These are phyloP conservation scores for Rhododendron mucronatum DNA, from an alignment of 148 eudicot genomes.

Conservation along the genomic window DNA sequence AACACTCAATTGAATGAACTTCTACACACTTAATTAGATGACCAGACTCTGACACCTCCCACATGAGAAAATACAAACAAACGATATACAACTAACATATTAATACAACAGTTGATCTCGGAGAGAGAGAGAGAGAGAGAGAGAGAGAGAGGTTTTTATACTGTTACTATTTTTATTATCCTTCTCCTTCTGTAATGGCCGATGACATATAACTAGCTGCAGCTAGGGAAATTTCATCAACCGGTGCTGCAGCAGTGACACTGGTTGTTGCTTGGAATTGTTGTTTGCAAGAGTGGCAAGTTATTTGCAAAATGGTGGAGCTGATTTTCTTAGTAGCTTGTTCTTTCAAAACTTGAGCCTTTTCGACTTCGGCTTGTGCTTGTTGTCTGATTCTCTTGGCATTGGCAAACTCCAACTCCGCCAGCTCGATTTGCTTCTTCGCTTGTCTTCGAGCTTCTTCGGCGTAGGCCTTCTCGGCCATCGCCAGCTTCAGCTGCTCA, in stretches of 20 bases:
- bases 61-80: conserved; percentile 1
- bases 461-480: conserved; percentile 28
- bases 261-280: conserved; percentile 19
- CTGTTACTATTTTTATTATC: not conserved
- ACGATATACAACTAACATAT: not conserved
- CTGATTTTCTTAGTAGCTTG: conserved; percentile 24
- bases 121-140: not conserved
- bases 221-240: conserved; percentile 19
- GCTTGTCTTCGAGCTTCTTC: conserved; percentile 31
- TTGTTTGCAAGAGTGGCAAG: conserved; percentile 31
- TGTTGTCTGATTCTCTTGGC: conserved; percentile 31
- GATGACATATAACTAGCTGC: conserved; percentile 22
- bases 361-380: conserved; percentile 27
- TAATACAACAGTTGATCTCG: not conserved
- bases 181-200: conserved; percentile 20
- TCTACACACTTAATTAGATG: conserved; percentile 3
- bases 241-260: not conserved
- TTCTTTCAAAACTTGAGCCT: conserved; percentile 28
- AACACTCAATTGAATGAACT: not conserved
- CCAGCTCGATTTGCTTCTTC: conserved; percentile 25
- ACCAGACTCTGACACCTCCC: conserved; percentile 1
- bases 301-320: conserved; percentile 24
- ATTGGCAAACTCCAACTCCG: conserved; percentile 30
- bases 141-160: not conserved
- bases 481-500: conserved; percentile 53